Base-by-base conservation (phyloP, 441 rosid species). In the Corymbia calophylla region DNA sequence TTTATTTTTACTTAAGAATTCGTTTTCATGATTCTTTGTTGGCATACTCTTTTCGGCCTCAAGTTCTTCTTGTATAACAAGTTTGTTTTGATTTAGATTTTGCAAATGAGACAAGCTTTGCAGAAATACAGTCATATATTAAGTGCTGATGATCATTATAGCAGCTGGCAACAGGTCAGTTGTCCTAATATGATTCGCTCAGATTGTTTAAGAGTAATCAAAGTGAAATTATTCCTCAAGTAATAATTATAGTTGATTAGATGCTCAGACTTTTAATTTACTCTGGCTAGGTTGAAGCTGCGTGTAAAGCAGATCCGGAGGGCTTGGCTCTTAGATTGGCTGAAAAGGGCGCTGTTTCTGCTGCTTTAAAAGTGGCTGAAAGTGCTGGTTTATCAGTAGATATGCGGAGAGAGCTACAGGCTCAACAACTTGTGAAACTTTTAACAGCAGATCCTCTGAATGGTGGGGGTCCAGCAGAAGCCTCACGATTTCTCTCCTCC, bases 401-500 rank as follows among this genome's bases (percentile, higher is more conserved):
- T 92, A 91, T 98, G 94, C 94, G 99, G 92, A 95, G 99, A 93
- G 99, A 98, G 93, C 93, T 98, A 90, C 99, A 97, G 93, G 98
- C 99, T 90, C 93, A 98, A 87, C 99, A 98, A 88, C 99, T 98
- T 92, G 99, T 98, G 93, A 98, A 97, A 93, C 99, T 97, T 95
- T 97, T 98, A 53, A 98, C 98, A 88, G 96, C 98, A 88, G 99
- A 98, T 90, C 99, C 99, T 91, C 97, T 98, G 88, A 98, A 92
- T 91, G 99, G 99, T 84, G 99, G 99, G 88, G 99, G 99, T 92
- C 99, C 99, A 89, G 99, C 99, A n/a, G 99, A 98, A 95, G 99
- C 99, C 53, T 98, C 99, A 66, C 97, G 99, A 87, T 98, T 98
- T 94, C 95, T 98, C n/a, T 98, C 99, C 51, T 98, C 99, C 49